phyloP scores from a whole-genome alignment of 306 rosid species.

The Trifolium repens region DNA sequence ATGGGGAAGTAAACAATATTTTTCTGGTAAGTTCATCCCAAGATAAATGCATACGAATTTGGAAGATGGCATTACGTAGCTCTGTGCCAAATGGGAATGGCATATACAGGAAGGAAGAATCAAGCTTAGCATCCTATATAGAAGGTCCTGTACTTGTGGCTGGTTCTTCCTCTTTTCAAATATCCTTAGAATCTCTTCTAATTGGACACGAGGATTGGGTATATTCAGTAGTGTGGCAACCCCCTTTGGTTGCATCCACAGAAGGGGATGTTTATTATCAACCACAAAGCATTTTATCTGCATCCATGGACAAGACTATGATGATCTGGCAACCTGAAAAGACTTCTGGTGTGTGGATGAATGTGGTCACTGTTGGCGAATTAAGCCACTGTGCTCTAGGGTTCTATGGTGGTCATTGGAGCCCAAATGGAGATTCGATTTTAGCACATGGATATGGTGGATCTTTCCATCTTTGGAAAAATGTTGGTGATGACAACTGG shows the following conservation, averaged over 20 bases:
- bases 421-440: constrained; percentile 79
- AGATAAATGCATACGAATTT: constrained; percentile 87
- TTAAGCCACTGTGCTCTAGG: constrained; percentile 95
- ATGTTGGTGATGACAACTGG: constrained; percentile 81
- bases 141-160: constrained; percentile 86
- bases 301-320: constrained; percentile 99
- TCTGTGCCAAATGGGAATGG: constrained; percentile 50
- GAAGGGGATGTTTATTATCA: constrained; percentile 63
- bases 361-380: constrained; percentile 97
- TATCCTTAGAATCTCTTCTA: constrained; percentile 91
- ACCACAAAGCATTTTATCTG: constrained; percentile 88
- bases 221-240: constrained; percentile 92
- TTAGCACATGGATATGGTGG: constrained; percentile 99
- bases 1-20: constrained; percentile 61
- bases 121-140: constrained; percentile 82
- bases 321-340: constrained; percentile 98
- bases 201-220: constrained; percentile 99
- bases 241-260: constrained; percentile 59
- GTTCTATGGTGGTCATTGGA: constrained; percentile 98
- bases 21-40: constrained; percentile 93
- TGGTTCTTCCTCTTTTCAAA: constrained; percentile 73
- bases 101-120: constrained; percentile 53
- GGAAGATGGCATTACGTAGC: constrained; percentile 67
- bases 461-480: constrained; percentile 93
- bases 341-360: constrained; percentile 96